Evolutionary conservation across 257 asterid genomes (phyloP).

Genomic region (Gentiana macrophylla): DNA sequence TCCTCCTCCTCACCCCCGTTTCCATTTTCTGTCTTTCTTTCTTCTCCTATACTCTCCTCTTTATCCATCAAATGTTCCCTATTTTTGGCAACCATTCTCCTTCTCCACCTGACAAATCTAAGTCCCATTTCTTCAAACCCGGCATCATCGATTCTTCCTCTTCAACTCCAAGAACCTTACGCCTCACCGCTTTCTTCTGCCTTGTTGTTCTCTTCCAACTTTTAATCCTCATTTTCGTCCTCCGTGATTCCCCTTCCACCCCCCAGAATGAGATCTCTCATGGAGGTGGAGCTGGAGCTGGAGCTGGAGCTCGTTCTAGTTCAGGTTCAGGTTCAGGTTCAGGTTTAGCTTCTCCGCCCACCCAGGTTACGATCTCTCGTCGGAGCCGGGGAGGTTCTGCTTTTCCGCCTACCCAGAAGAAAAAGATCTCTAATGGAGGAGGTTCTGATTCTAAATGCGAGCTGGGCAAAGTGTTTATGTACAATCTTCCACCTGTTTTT

Average conservation of each 20-base stretch:
- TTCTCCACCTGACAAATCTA: conserved; percentile 3
- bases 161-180: conserved; percentile 2
- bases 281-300: no score
- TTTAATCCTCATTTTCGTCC: not conserved
- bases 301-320: no score
- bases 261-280: not conserved
- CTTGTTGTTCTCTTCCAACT: not conserved
- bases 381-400: no score
- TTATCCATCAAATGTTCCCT: conserved; percentile 17
- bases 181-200: not conserved
- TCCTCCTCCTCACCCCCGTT: not conserved
- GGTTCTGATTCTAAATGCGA: conserved; percentile 21
- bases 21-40: no score
- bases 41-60: not conserved
- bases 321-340: no score
- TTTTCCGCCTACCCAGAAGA: not conserved
- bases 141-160: conserved; percentile 6
- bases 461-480: conserved; percentile 37
- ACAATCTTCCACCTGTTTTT: conserved; percentile 41
- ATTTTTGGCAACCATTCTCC: conserved; percentile 12
- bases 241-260: not conserved
- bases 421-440: not conserved
- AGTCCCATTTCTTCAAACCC: conserved; percentile 19
- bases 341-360: not conserved
- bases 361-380: not conserved